Conservation (phyloP, 306 rosid species). For the Lathyrus tuberosus region DNA sequence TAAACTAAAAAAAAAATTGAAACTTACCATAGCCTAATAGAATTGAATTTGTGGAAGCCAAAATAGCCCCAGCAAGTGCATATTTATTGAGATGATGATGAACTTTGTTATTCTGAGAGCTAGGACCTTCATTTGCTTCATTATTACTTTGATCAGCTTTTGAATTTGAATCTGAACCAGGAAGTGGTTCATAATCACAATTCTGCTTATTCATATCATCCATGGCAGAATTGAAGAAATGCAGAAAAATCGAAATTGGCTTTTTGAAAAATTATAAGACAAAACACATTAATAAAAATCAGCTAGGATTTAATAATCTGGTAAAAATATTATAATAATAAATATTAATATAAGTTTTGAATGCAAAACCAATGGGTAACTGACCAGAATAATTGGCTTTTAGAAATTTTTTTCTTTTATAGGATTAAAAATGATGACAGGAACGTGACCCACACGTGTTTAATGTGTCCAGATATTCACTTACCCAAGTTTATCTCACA, state of each 20-base stretch:
- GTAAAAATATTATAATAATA: neutral
- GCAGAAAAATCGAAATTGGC: conserved; percentile 10
- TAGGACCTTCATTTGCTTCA: neutral
- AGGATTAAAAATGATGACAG: neutral
- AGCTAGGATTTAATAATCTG: neutral
- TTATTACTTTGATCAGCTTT: conserved; percentile 18
- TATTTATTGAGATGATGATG: conserved; percentile 56
- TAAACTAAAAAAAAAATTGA: neutral
- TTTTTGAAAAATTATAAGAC: neutral
- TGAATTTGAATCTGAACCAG: conserved; percentile 41
- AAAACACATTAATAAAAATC: neutral
- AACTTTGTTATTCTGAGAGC: conserved; percentile 10
- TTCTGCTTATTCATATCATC: conserved; percentile 21
- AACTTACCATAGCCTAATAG: conserved; percentile 78
- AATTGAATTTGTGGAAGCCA: conserved; percentile 83
- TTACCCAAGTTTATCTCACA: neutral
- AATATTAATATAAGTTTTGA: neutral
- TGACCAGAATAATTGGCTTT: conserved; percentile 3
- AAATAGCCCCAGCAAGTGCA: conserved; percentile 64
- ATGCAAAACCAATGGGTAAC: neutral
- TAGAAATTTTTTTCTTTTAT: neutral
- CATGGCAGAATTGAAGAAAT: conserved; percentile 19
- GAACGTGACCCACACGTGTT: conserved; percentile 27
- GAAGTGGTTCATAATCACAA: conserved; percentile 43
- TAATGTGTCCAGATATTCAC: neutral